Evolutionary conservation across 345 rosid species (phyloP), one percentile per base, ranked within the genome.

Genomic region (Salix caprea): DNA sequence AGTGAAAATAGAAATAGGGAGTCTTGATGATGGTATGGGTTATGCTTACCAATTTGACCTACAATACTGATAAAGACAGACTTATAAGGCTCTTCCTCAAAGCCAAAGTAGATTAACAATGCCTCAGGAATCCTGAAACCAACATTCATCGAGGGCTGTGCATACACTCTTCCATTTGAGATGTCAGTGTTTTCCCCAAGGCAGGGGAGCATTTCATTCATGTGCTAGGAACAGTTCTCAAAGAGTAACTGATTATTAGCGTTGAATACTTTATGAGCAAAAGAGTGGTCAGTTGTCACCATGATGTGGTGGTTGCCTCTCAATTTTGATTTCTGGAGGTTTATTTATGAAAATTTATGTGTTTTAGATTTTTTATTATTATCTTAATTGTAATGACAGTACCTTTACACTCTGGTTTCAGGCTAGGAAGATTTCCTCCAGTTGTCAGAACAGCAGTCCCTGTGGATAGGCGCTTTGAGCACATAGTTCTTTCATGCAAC

Each of bases 401-500:
- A 36, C 44, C 39, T 73, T 39, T 62, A 54, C 28, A 24, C 13
- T 56, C 46, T 74, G 79, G 79, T 84, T 82, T 81, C 84, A 96
- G 99, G 88, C 68, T 89, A 5, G 94, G 96, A 84, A 89, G 97
- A 80, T 88, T 80, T 89, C 99, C 98, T 24, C 96, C 99, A 0
- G 89, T 91, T 79, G 99, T 96, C 83, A 91, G 91, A 85, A 96
- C 96, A 26, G 99, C 99, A 67, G 99, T 93, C 7, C 99, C 99
- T 26, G 98, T 96, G 67, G 97, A 96, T 82, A 97, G 98, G 76
- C 90, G 98, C 76, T 96, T 96, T 76, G 98, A 96, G 89, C 96
- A 91, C 81, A 79, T 88, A 12, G 97, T 91, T 80, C 91, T 96
- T 69, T 91, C 98, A 23, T 91, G 96, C 83, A 96, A 93, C 81